Evolutionary conservation across 1,139 yeast genomes (phyloP), one percentile per base, ranked within the genome.

Genomic region (Casaregolazyma lundiana): DNA sequence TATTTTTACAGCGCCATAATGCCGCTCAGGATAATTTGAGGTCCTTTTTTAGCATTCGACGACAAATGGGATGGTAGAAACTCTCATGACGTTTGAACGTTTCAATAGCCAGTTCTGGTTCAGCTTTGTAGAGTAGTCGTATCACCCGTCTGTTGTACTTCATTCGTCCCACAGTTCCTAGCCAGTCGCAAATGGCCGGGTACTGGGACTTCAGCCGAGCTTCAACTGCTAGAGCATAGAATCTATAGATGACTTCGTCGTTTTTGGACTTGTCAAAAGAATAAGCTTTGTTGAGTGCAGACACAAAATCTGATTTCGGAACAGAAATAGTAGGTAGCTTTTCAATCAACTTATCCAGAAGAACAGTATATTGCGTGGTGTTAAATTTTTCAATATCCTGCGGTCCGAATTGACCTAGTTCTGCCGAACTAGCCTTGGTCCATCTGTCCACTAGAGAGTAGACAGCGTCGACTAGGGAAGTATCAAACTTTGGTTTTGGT

Each of bases 101-200:
- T 2, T 63, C 63, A 18, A 82, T 59, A 0, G 96, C 96, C 55
- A 81, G 69, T 9, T 73, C 68, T 44, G 77, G 78, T 62, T 86
- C 85, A 20, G 83, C 90, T 18, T 69, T 61, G 61, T 80, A 75
- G 51, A 89, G 71, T 52, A 80, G 68, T 35, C 78, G 74, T 68
- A 78, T 88, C 1, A 95, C 89, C 20, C 96, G 96, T 64, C 96
- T 77, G 35, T 87, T 96, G 63, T 81, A 89, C 71, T 89, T 89
- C 96, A 89, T 89, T 71, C 97, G 78, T 18, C 97, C 97, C 21
- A 88, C 94, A 2, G 92, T 81, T 6, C 94, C 95, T 48, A 89
- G 72, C 95, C 96, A 89, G 46, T 78, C 77, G 6, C 94, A 89
- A 42, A 86, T 68, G 38, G 67, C 67, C 47, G 66, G 67, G 61